Base-by-base conservation (phyloP, 495 filamentous ascomycete species). In the Staphylotrichum tortipilum region DNA sequence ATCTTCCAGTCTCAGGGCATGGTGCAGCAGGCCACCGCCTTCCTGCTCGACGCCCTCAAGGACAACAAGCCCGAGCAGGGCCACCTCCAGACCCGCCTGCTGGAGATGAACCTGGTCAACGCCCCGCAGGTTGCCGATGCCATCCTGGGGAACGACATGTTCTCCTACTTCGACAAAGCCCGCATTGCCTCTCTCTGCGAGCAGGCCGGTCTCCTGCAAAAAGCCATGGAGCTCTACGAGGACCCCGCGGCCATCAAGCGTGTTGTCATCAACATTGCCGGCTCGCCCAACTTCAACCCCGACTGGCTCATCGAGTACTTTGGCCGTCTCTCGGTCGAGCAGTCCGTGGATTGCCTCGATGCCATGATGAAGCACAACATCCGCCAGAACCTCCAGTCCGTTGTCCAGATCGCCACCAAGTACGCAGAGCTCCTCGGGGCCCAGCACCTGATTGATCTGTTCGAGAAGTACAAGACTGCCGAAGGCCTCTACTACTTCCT, bases 401-500 rank as follows among this genome's bases (percentile, higher is more conserved):
- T 96, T 18, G 86, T 96, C 46, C 88, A 92, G 64, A 83, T 96
- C 52, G 89, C 90, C 14, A 95, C 91, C 59, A 97, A 97, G 68
- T 99, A 95, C 66, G 95, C 92, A 2, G 92, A 99, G 63, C 83
- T 96, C 11, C 76, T 99, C n/a, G 91, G 91, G n/a, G 71, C 92
- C 14, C 80, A 80, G 49, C 81, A 81, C 49, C 75, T 99, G 53
- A 94, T 99, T 53, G 88, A 92, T 52, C 80, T 99, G 3, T 82
- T 99, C 47, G 94, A 99, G 73, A 95, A 90, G 68, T 94, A 96
- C 72, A 87, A 90, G 62, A 96, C 90, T 26, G 83, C 87, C 24
- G 92, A 99, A 68, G 92, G 92, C 64, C 80, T 99, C 14, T 99
- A 92, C 78, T 95, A 91, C 75, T 99, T 95, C 70, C 80, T 99